A percentile compares a stretch with the other conserved stretches of the same genome.
These are phyloP conservation scores for Paraphoma sp. DNA, from an alignment of 2,329 filamentous ascomycete species.

Conservation along the genomic window DNA sequence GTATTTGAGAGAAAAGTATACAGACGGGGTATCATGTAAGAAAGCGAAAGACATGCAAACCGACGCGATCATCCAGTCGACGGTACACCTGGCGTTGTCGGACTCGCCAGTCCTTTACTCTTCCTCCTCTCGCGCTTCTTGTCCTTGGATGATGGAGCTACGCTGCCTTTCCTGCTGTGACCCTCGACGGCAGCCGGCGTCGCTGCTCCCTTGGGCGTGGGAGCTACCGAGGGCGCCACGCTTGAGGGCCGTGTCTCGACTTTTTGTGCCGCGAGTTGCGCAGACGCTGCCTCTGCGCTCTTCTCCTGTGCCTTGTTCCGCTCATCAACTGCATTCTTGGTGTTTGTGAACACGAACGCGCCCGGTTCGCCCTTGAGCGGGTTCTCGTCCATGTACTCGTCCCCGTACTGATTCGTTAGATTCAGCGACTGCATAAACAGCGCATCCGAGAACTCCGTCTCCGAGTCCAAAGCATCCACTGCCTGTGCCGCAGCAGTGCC, in stretches of 20 bases:
- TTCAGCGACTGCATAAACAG: slow-evolving; percentile 55
- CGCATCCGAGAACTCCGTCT: slow-evolving; percentile 39
- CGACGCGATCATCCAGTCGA: not conserved
- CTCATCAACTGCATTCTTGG: slow-evolving; percentile 51
- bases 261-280: slow-evolving; percentile 17
- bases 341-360: slow-evolving; percentile 63
- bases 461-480: slow-evolving; percentile 18
- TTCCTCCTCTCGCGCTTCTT: slow-evolving; percentile 46
- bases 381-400: slow-evolving; percentile 70
- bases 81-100: slow-evolving; percentile 35
- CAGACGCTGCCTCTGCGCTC: slow-evolving; percentile 19
- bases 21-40: not conserved
- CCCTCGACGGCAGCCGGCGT: slow-evolving; percentile 24
- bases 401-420: slow-evolving; percentile 60
- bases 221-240: slow-evolving; percentile 33
- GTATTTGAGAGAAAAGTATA: too few species aligned
- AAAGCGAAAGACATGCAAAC: not conserved
- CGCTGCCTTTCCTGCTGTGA: slow-evolving; percentile 32
- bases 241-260: slow-evolving; percentile 30
- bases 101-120: slow-evolving; percentile 45
- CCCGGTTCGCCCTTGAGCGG: slow-evolving; percentile 69
- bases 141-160: slow-evolving; percentile 33
- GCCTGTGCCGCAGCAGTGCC: slow-evolving; percentile 16
- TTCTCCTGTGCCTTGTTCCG: slow-evolving; percentile 45
- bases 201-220: slow-evolving; percentile 34